Percentiles rank a stretch among this genome's conserved stretches.
phyloP scores from a whole-genome alignment of 306 rosid genomes.

The Casuarina equisetifolia region DNA sequence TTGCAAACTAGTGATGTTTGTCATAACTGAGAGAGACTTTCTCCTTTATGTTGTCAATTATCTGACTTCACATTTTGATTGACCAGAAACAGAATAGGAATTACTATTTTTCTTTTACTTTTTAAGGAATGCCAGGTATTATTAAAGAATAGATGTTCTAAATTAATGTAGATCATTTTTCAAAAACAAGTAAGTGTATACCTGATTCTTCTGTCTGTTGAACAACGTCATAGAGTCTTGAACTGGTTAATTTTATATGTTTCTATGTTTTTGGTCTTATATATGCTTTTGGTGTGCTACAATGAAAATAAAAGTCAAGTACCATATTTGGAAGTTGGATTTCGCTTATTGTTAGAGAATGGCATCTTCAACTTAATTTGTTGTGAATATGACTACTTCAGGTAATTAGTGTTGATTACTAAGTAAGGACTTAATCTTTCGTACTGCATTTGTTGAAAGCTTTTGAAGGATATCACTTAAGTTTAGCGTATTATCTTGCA shows the following conservation, averaged over 20 bases:
- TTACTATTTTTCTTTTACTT: too few species aligned
- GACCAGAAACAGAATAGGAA: too few species aligned
- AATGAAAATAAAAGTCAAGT: not conserved
- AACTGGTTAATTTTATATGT: not conserved
- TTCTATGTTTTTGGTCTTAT: not conserved
- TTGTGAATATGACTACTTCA: not conserved
- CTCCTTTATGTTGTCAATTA: not conserved
- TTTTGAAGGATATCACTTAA: constrained; percentile 19
- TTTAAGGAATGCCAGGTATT: too few species aligned
- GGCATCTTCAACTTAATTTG: not conserved
- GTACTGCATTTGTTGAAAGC: constrained; percentile 3
- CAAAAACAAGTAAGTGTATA: too few species aligned
- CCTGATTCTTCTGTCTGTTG: too few species aligned
- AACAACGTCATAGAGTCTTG: not conserved
- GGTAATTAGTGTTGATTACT: not conserved
- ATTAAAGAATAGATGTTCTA: too few species aligned
- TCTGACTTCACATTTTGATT: not conserved
- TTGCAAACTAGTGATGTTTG: not conserved
- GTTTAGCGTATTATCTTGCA: constrained; percentile 34
- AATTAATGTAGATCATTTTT: too few species aligned
- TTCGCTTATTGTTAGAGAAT: not conserved
- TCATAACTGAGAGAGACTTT: not conserved
- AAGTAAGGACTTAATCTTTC: not conserved
- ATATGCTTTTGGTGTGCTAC: not conserved
- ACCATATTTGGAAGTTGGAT: not conserved